Conservation (phyloP, 2,329 filamentous ascomycete genomes). For the Aureobasidium vineae region DNA sequence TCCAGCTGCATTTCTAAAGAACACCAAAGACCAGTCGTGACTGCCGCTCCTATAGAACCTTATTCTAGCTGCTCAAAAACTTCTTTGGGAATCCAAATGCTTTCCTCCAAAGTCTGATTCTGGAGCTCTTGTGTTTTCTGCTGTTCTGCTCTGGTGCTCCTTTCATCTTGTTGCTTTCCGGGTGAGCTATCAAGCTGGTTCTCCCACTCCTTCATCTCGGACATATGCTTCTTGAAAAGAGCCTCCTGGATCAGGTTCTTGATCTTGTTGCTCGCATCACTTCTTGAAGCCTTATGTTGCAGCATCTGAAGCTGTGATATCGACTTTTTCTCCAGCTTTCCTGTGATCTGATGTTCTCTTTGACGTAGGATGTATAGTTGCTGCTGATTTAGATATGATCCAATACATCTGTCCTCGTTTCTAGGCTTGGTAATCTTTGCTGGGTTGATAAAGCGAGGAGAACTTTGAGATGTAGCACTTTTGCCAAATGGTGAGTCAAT, state of each 20-base stretch:
- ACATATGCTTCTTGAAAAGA: neutral
- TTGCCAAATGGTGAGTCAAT: neutral
- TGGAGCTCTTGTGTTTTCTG: neutral
- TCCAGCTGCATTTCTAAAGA: too few relatives aligned
- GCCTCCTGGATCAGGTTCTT: neutral
- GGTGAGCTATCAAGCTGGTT: neutral
- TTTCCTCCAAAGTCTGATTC: neutral
- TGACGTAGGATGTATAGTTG: neutral
- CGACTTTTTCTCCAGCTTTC: neutral
- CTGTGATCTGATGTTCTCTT: neutral
- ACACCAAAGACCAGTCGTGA: neutral
- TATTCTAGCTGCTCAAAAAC: neutral
- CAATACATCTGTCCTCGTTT: neutral
- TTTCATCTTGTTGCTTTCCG: neutral
- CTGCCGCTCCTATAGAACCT: neutral
- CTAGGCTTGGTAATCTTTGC: neutral
- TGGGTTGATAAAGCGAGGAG: neutral
- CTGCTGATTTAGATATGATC: neutral
- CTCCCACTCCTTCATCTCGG: neutral
- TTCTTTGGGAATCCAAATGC: neutral
- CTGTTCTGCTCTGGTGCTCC: neutral
- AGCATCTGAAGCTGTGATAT: neutral
- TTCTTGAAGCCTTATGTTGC: neutral
- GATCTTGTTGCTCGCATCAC: neutral
- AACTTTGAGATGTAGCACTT: neutral